Evolutionary conservation across 106 monocot species (phyloP), one percentile per base, ranked within the genome.

Genomic region (Gastrodia elata): DNA sequence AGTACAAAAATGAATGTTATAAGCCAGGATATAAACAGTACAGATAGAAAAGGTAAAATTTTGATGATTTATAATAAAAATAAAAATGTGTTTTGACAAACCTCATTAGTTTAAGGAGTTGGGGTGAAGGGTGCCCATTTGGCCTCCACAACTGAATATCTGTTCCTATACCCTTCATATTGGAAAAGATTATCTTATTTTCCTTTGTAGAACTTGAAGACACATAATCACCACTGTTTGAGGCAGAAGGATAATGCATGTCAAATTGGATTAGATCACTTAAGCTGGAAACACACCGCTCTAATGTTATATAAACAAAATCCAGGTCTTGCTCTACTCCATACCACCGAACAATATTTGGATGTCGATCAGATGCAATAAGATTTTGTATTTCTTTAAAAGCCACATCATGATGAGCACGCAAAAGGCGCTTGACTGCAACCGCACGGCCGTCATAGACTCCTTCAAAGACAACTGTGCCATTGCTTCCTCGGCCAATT

Each of bases 401-500:
- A 39, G 97, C 97, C 28, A 91, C 78, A 75, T 91, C 97, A 87
- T 93, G 81, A 80, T 98, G 93, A 26, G 93, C 79, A 35, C 76
- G 77, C 48, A 98, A 74, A 70, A 98, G 83, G 10, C 97, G 82
- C 77, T 98, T 98, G 25, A 98, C 88, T 57, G 97, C 97, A 79
- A 98, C 97, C 18, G 72, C 76, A 71, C 93, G 90, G 48, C 97
- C 82, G 65, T 83, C 84, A 82, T 88, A 88, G 74, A 78, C 40
- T 37, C 97, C 97, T 80, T 98, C 93, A 68, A 98, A 70, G 28
- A 98, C 88, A 70, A 98, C 83, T 20, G 97, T 98, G 11, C 97
- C 97, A 83, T 98, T 98, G 80, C 97, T 98, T 35, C 97, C 97
- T 42, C 83, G 88, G 30, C 90, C 97, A 73, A 98, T 98, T 87